Percentiles rank a stretch among this genome's conserved stretches.
Evolutionary conservation across 495 filamentous ascomycete genomes (phyloP).

Genomic region (Trichoderma asperelloides): DNA sequence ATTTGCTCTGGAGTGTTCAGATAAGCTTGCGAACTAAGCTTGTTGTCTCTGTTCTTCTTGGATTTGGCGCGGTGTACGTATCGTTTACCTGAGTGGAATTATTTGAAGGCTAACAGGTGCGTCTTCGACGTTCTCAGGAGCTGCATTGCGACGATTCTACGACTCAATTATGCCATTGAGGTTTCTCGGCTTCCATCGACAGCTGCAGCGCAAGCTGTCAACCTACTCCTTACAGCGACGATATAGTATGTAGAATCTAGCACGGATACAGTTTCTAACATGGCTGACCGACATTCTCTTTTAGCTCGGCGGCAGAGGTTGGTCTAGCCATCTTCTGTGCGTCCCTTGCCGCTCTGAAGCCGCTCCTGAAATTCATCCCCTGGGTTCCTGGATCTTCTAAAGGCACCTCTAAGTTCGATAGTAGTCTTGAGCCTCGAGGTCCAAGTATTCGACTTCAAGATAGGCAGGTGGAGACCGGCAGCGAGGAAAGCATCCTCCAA

Average conservation of each 20-base stretch:
- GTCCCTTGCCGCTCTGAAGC: slow-evolving; percentile 14
- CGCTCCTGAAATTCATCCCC: slow-evolving; percentile 14
- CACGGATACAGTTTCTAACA: background rate
- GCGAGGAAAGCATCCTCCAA: background rate
- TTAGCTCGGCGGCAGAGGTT: slow-evolving; percentile 14
- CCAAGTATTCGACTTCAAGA: background rate
- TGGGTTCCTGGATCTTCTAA: background rate
- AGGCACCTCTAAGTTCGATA: background rate
- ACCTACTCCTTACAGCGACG: background rate
- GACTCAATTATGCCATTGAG: background rate
- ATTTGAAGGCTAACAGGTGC: background rate
- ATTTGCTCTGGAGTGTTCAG: slow-evolving; percentile 18
- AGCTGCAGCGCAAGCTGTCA: background rate
- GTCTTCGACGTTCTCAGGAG: background rate
- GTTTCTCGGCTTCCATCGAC: background rate
- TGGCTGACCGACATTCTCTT: background rate
- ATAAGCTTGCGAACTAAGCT: slow-evolving; percentile 20
- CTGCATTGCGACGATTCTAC: background rate
- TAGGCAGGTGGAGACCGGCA: background rate
- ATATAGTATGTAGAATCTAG: background rate
- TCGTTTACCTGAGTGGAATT: background rate
- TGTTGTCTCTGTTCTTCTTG: slow-evolving; percentile 17
- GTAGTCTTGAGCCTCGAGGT: background rate
- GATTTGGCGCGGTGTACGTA: slow-evolving; percentile 18
- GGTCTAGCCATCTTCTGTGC: slow-evolving; percentile 16